These are phyloP conservation scores for Sutorius eximius DNA, from an alignment of 1,284 basidiomycete species.

Conservation along the genomic window DNA sequence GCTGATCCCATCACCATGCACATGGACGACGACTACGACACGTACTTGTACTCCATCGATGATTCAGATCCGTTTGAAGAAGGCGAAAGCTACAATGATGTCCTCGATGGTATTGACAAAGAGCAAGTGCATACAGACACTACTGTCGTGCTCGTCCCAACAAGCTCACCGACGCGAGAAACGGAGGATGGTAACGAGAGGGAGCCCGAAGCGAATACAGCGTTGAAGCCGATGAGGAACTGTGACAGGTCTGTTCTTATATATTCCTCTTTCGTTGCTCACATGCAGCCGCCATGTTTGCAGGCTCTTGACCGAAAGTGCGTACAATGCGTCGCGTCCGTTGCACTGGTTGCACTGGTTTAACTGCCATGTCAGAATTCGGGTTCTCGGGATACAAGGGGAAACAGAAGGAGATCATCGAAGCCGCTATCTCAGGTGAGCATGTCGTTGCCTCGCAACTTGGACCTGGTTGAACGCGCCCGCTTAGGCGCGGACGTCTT, in stretches of 20 bases:
- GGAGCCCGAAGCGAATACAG: neutral
- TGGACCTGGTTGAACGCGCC: neutral
- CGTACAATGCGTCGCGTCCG: neutral
- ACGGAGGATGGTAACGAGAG: neutral
- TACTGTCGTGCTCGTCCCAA: constrained; percentile 15
- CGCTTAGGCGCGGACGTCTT: constrained; percentile 67
- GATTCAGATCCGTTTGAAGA: constrained; percentile 7
- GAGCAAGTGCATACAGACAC: constrained; percentile 5
- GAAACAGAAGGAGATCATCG: constrained; percentile 74
- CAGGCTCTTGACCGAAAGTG: constrained; percentile 29
- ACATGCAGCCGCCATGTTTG: neutral
- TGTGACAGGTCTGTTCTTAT: constrained; percentile 21
- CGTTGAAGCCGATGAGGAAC: constrained; percentile 2
- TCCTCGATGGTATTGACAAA: constrained; percentile 25
- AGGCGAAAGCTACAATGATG: constrained; percentile 22
- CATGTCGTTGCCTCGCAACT: constrained; percentile 1
- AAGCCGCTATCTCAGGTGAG: constrained; percentile 61
- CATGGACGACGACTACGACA: constrained; percentile 23
- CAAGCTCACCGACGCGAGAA: constrained; percentile 7
- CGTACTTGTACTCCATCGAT: constrained; percentile 23
- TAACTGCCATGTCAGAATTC: constrained; percentile 50
- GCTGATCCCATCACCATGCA: constrained; percentile 12
- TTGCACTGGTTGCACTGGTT: neutral
- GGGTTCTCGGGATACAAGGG: constrained; percentile 68
- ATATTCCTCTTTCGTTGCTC: neutral